Base-by-base conservation (phyloP, 148 eudicot species). In the Oxyria digyna region DNA sequence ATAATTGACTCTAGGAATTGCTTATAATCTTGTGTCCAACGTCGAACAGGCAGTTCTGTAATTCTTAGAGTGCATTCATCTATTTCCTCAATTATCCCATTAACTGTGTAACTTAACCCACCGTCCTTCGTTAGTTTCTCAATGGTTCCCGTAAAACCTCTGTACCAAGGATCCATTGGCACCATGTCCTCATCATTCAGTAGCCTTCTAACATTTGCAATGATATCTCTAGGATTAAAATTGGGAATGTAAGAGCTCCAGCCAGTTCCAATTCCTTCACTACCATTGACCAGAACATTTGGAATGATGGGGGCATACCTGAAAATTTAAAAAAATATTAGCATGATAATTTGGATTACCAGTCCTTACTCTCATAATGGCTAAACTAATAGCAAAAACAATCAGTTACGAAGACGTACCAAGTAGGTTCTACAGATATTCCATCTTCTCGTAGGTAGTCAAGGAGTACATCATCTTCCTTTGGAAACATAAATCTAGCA, bases 231-330 rank as follows among this genome's bases (percentile, higher is more conserved):
- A 37, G 99, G 99, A 76, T 85, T 88, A 45, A 85, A 94, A 69
- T 90, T 94, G 12, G 99, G 99, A 42, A 88, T 74, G 52, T 74
- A 88, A 11, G 99, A 74, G 77, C 99, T 94, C 99, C 99, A 94
- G 14, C 99, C 99, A 17, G 97, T 94, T 55, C 99, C 99, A 41
- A 94, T 94, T 40, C 97, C 99, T 88, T 94, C 97, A 82, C 96
- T 87, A 65, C 99, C 99, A 75, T 94, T 94, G 20, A 94, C 97
- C 18, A 94, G 78, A 69, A 94, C 99, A 77, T 74, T 85, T 23
- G 99, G 99, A 45, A 94, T 82, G 23, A 88, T 68, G 2, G 98
- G 99, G 70, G 88, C 78, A 71, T 88, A 94, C 99, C 99, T 94
- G 76, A 29, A 57, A 63, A 32, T 6, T 32, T 20, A 63, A 63